Evolutionary conservation across 768 basidiomycete species (phyloP).

Genomic region (Leucocoprinus birnbaumii): DNA sequence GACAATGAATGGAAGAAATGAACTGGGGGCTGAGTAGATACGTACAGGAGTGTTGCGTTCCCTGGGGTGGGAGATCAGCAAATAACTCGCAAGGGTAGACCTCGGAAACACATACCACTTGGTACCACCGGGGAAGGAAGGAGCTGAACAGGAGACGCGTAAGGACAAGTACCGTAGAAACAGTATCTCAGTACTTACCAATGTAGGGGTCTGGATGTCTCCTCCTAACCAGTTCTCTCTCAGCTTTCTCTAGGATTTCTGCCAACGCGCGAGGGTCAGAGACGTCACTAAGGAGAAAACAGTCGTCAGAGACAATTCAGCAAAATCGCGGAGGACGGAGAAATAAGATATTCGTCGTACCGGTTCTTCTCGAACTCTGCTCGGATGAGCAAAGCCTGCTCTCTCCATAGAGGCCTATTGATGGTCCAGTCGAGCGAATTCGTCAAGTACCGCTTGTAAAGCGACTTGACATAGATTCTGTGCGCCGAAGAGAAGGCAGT

Average conservation of each 20-base stretch:
- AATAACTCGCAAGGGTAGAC: neutral
- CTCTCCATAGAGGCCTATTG: slow-evolving; percentile 82
- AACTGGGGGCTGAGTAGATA: slow-evolving; percentile 15
- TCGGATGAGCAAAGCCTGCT: slow-evolving; percentile 79
- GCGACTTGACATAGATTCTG: slow-evolving; percentile 83
- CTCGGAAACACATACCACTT: slow-evolving; percentile 71
- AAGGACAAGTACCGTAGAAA: neutral
- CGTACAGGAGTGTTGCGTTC: slow-evolving; percentile 81
- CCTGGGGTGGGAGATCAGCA: slow-evolving; percentile 33
- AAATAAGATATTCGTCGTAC: slow-evolving; percentile 38
- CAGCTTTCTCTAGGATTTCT: slow-evolving; percentile 74
- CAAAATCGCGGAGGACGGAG: neutral
- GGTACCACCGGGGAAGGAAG: slow-evolving; percentile 86
- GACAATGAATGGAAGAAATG: slow-evolving; percentile 2
- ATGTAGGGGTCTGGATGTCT: slow-evolving; percentile 93
- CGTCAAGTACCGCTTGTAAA: slow-evolving; percentile 84
- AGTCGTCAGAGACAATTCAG: slow-evolving; percentile 11
- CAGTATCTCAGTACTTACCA: slow-evolving; percentile 50
- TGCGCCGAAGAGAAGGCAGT: slow-evolving; percentile 65
- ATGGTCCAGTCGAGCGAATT: slow-evolving; percentile 92
- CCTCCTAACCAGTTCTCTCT: slow-evolving; percentile 62
- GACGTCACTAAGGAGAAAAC: slow-evolving; percentile 54
- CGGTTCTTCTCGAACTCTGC: slow-evolving; percentile 94
- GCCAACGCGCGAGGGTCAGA: slow-evolving; percentile 83
- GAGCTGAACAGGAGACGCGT: slow-evolving; percentile 43